Percentiles rank a stretch among this genome's conserved stretches.
phyloP scores from a whole-genome alignment of 257 asterid species.

The Salvia rosmarinus region DNA sequence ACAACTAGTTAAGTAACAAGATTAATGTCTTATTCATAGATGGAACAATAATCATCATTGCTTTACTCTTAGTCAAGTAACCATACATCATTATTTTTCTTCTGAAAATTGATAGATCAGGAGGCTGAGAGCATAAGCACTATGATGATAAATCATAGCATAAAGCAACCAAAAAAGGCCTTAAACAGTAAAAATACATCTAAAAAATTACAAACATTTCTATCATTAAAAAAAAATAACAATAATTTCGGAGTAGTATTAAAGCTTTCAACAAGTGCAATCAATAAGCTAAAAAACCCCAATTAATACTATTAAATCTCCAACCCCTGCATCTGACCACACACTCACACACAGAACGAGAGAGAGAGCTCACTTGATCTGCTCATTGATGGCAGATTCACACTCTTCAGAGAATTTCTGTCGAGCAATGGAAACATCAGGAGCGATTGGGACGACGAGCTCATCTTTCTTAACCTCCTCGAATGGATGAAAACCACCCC shows the following conservation, averaged over 20 bases:
- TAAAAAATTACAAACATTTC: too few relatives aligned
- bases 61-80: background rate
- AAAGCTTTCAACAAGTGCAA: background rate
- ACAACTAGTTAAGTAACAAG: background rate
- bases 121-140: background rate
- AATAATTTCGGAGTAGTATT: too few relatives aligned
- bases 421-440: conserved; percentile 68
- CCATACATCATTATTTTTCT: background rate
- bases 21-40: too few relatives aligned
- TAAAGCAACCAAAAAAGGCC: background rate
- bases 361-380: conserved; percentile 70
- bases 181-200: background rate
- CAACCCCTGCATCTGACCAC: background rate
- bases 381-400: conserved; percentile 80
- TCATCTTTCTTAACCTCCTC: conserved; percentile 78
- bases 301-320: background rate
- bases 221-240: too few relatives aligned
- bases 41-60: background rate
- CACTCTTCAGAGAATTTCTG: conserved; percentile 57
- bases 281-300: background rate
- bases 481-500: conserved; percentile 90
- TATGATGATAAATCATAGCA: background rate
- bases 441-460: conserved; percentile 52
- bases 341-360: background rate
- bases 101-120: background rate